These are phyloP conservation scores for Colletotrichum kahawae DNA, from an alignment of 2,329 filamentous ascomycete species.

Conservation along the genomic window DNA sequence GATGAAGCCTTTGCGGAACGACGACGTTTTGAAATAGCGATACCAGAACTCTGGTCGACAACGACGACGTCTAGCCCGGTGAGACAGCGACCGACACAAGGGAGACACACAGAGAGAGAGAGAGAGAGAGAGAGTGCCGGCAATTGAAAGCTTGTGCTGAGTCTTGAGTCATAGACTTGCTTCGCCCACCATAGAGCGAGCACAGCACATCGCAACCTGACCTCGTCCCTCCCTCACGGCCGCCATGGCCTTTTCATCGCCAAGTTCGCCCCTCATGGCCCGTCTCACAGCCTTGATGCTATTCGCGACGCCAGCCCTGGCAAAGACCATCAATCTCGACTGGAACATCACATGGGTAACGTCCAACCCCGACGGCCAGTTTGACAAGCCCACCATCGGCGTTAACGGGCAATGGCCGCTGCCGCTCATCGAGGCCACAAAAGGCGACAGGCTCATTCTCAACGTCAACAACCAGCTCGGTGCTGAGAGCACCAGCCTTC, in stretches of 20 bases:
- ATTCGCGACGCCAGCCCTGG: background rate
- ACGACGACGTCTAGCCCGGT: background rate
- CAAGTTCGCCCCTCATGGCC: background rate
- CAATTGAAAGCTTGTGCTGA: background rate
- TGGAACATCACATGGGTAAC: slow-evolving; percentile 68
- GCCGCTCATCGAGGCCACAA: slow-evolving; percentile 60
- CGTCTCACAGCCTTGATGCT: slow-evolving; percentile 2
- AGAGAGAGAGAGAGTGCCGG: background rate
- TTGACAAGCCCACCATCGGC: slow-evolving; percentile 62
- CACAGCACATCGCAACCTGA: background rate
- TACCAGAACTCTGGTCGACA: background rate
- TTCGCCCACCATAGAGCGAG: background rate
- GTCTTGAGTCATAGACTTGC: background rate
- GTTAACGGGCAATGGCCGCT: slow-evolving; percentile 72
- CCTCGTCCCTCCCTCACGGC: background rate
- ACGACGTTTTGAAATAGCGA: background rate
- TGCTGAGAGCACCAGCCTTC: slow-evolving; percentile 57
- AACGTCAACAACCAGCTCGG: slow-evolving; percentile 55
- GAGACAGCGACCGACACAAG: background rate
- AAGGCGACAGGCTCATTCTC: slow-evolving; percentile 56
- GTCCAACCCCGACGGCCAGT: slow-evolving; percentile 64
- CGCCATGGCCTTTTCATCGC: background rate
- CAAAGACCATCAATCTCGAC: slow-evolving; percentile 54
- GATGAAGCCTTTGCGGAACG: background rate
- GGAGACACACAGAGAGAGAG: background rate